Conservation (phyloP, 257 asterid genomes). For the Solanum pimpinellifolium region DNA sequence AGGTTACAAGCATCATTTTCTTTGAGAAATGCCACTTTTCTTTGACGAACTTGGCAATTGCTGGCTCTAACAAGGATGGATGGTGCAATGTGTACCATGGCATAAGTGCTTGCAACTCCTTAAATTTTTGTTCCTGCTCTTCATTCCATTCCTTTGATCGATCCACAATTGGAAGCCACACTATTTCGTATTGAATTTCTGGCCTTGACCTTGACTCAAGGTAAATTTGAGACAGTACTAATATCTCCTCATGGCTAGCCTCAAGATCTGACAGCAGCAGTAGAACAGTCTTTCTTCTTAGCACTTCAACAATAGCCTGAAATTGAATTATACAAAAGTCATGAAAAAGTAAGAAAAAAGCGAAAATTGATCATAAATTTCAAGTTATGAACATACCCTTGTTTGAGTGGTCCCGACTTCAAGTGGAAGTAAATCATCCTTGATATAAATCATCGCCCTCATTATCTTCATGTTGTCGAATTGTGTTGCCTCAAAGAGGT, state of each 20-base stretch:
- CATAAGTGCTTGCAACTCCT: constrained; percentile 42
- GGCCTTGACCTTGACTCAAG: constrained; percentile 24
- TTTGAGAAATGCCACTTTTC: constrained; percentile 53
- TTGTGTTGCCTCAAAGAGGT: constrained; percentile 44
- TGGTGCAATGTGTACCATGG: constrained; percentile 72
- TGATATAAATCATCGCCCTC: constrained; percentile 36
- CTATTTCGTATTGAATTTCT: constrained; percentile 51
- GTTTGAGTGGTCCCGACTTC: constrained; percentile 29
- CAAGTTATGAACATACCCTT: constrained; percentile 23
- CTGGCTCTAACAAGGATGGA: constrained; percentile 54
- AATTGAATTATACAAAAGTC: constrained; percentile 35
- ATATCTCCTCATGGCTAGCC: constrained; percentile 45
- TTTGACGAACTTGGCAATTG: constrained; percentile 47
- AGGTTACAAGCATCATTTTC: constrained; percentile 60
- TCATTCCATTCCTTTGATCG: constrained; percentile 20
- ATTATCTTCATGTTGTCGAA: constrained; percentile 55
- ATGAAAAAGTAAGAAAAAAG: background rate
- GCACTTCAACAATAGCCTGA: constrained; percentile 21
- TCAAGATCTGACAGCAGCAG: constrained; percentile 63
- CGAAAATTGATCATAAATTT: background rate
- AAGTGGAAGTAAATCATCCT: constrained; percentile 52
- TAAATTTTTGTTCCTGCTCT: constrained; percentile 20
- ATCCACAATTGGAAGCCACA: constrained; percentile 68
- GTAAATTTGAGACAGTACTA: constrained; percentile 31
- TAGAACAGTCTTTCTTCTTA: constrained; percentile 55